Evolutionary conservation across 805 yeast species (phyloP), one percentile per base, ranked within the genome.

Genomic region (Candida boleticola): DNA sequence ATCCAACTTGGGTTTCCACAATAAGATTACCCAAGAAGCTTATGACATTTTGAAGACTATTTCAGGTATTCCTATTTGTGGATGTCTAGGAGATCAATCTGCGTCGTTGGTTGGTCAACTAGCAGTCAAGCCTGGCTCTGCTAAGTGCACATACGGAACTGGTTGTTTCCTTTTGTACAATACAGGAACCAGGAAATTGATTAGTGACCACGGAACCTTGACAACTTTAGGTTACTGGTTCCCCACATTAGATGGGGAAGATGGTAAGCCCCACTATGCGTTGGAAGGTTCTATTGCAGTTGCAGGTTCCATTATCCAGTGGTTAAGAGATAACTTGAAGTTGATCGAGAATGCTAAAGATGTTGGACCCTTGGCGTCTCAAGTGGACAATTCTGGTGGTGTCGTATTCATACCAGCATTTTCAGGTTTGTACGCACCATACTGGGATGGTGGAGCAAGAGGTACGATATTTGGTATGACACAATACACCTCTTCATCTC

Each of bases 221-320:
- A 89, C 97, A 33, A 90, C 97, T 1, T 77, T 89, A 40, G 96
- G 92, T 2, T 92, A 77, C 70, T 88, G 96, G 87, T 85, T 90
- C 66, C 92, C 93, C 30, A 72, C 74, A 41, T 63, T 85, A 44
- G 51, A 55, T 21, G 77, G 77, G 13, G 71, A 68, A 18, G 61
- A 55, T 21, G 64, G 66, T 1, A 62, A 74, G 52, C 95, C 97
- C 4, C 89, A 85, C 50, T 90, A 79, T 64, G 97, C 97, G 10
- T 70, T 90, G 40, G 98, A 90, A 66, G 98, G 98, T 40, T 89
- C 97, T 5, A 87, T 92, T 55, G 95, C 97, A 3, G 97, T 89
- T 41, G 97, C 97, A 18, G 97, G 98, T 23, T 82, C 95, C 7
- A 86, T 85, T 52, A 88, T 90, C 50, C 95, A 88, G 66, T 90